Conservation (phyloP, 768 basidiomycete species). For the Collybia sp. region DNA sequence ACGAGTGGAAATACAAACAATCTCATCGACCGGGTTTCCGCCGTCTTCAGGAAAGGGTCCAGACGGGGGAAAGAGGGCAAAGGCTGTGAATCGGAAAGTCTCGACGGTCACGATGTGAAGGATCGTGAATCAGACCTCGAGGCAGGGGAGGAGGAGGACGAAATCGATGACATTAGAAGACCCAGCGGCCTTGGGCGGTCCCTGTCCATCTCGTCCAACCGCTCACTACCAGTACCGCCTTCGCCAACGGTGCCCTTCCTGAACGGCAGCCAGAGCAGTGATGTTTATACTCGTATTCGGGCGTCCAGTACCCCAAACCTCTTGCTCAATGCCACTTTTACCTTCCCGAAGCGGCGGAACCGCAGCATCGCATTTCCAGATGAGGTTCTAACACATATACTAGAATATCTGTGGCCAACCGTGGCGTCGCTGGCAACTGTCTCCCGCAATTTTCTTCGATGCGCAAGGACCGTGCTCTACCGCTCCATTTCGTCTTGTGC, state of each 20-base stretch:
- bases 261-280: constrained; percentile 8
- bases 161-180: constrained; percentile 36
- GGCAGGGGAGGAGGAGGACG: constrained; percentile 8
- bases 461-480: constrained; percentile 29
- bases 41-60: no score
- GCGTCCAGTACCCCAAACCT: constrained; percentile 35
- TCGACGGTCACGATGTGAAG: no score
- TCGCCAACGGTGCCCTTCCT: constrained; percentile 22
- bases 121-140: no score
- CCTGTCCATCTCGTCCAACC: constrained; percentile 28
- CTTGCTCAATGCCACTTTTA: constrained; percentile 16
- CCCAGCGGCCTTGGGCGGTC: constrained; percentile 42
- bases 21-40: no score
- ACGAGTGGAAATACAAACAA: no score
- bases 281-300: constrained; percentile 17
- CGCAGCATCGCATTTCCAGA: constrained; percentile 18
- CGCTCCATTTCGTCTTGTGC: constrained; percentile 26
- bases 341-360: neutral
- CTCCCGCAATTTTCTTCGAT: constrained; percentile 26
- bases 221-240: constrained; percentile 25
- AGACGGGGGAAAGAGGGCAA: no score
- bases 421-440: constrained; percentile 25
- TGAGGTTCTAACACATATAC: constrained; percentile 27
- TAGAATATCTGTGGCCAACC: constrained; percentile 27
- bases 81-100: no score